Evolutionary conservation across 1,284 basidiomycete species (phyloP).

Genomic region (Lignosus rhinocerotis): DNA sequence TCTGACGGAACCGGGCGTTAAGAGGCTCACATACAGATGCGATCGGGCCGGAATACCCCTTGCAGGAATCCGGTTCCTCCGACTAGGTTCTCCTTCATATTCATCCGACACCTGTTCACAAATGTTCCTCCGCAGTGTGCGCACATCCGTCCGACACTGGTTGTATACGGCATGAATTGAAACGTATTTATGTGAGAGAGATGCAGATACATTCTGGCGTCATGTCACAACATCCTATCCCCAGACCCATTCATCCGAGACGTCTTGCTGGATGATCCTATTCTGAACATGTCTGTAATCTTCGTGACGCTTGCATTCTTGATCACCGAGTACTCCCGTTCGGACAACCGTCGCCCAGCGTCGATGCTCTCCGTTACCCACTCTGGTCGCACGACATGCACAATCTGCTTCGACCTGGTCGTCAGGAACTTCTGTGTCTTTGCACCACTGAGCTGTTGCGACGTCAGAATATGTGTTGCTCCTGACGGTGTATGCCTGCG

Average conservation of each 20-base stretch:
- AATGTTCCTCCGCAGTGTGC: neutral
- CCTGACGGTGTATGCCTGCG: slow-evolving; percentile 52
- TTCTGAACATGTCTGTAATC: slow-evolving; percentile 29
- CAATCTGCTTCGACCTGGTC: slow-evolving; percentile 43
- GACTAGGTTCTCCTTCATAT: neutral
- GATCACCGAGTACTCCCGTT: slow-evolving; percentile 55
- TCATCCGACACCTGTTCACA: neutral
- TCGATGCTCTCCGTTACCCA: slow-evolving; percentile 70
- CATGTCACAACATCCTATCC: no score
- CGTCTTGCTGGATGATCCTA: slow-evolving; percentile 12
- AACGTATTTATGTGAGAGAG: neutral
- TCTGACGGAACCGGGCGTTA: neutral
- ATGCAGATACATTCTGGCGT: neutral
- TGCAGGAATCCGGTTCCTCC: neutral
- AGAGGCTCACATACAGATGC: neutral
- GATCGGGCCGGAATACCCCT: neutral
- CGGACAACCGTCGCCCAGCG: slow-evolving; percentile 54
- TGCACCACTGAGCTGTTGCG: slow-evolving; percentile 61
- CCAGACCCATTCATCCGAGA: neutral
- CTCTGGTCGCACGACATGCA: slow-evolving; percentile 66
- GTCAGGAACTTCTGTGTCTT: slow-evolving; percentile 65
- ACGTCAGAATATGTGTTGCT: slow-evolving; percentile 74
- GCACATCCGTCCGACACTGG: neutral
- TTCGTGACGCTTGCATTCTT: slow-evolving; percentile 36
- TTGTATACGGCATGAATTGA: neutral